Evolutionary conservation across 768 basidiomycete species (phyloP).

Genomic region (Kwoniella europaea): DNA sequence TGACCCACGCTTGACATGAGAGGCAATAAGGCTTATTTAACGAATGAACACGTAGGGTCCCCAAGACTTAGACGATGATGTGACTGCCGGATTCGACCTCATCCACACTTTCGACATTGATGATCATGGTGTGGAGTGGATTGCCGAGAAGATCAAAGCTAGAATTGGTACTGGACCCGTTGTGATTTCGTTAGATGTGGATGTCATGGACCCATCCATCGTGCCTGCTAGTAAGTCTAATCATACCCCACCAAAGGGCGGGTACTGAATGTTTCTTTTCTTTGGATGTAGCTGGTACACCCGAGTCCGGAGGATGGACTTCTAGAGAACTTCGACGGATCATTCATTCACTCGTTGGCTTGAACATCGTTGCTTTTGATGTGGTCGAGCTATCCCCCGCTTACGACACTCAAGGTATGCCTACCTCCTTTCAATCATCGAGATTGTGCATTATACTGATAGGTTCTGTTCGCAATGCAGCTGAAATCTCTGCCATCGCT

Average conservation of each 20-base stretch:
- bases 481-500: conserved; percentile 47
- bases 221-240: conserved; percentile 51
- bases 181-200: conserved; percentile 64
- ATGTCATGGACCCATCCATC: conserved; percentile 51
- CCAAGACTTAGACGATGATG: conserved; percentile 71
- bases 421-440: too few relatives aligned
- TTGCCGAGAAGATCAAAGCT: conserved; percentile 71
- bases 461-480: neutral
- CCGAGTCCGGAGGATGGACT: conserved; percentile 52
- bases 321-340: conserved; percentile 50
- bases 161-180: conserved; percentile 77
- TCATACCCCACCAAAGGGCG: neutral
- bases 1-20: too few relatives aligned
- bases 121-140: conserved; percentile 72
- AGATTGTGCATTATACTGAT: neutral
- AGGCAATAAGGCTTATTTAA: neutral
- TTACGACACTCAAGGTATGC: conserved; percentile 49
- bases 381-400: conserved; percentile 52
- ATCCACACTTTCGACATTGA: conserved; percentile 84
- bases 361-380: conserved; percentile 54
- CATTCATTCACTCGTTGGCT: conserved; percentile 46
- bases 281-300: conserved; percentile 38
- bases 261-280: neutral
- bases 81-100: conserved; percentile 74
- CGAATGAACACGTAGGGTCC: conserved; percentile 63